These are phyloP conservation scores for Mortierella sp. DNA, from an alignment of 371 early-diverging fungal species.

Conservation along the genomic window DNA sequence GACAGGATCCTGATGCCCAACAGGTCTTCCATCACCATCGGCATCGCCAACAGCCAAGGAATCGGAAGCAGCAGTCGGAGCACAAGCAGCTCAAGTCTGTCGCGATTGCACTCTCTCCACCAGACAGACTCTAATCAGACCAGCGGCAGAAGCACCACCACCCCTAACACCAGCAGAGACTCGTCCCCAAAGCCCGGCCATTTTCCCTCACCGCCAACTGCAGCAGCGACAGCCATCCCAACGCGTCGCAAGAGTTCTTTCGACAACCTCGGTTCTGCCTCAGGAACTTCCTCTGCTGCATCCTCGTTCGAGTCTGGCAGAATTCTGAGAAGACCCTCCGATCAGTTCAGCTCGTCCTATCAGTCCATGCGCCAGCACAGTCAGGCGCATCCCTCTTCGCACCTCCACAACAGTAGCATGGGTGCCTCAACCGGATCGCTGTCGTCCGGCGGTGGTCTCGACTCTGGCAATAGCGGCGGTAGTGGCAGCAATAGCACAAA, in stretches of 20 bases:
- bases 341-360: constrained; percentile 51
- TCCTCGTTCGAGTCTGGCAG: constrained; percentile 50
- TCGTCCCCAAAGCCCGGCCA: constrained; percentile 46
- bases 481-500: constrained; percentile 30
- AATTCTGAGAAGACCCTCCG: constrained; percentile 44
- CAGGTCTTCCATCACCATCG: constrained; percentile 55
- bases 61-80: constrained; percentile 50
- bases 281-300: constrained; percentile 52
- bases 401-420: constrained; percentile 21
- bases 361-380: constrained; percentile 36
- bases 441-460: constrained; percentile 25
- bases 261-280: constrained; percentile 50
- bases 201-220: constrained; percentile 34
- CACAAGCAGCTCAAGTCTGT: constrained; percentile 48
- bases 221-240: constrained; percentile 36
- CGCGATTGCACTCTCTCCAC: constrained; percentile 52
- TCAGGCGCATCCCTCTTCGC: constrained; percentile 23
- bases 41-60: constrained; percentile 54
- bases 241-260: constrained; percentile 52
- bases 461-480: constrained; percentile 25
- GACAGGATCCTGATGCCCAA: constrained; percentile 56
- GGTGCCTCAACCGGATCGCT: constrained; percentile 25
- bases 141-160: constrained; percentile 25
- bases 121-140: constrained; percentile 41
- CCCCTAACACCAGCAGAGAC: constrained; percentile 41